Conservation (phyloP, 331 rosid genomes). For the Malus hybrid region DNA sequence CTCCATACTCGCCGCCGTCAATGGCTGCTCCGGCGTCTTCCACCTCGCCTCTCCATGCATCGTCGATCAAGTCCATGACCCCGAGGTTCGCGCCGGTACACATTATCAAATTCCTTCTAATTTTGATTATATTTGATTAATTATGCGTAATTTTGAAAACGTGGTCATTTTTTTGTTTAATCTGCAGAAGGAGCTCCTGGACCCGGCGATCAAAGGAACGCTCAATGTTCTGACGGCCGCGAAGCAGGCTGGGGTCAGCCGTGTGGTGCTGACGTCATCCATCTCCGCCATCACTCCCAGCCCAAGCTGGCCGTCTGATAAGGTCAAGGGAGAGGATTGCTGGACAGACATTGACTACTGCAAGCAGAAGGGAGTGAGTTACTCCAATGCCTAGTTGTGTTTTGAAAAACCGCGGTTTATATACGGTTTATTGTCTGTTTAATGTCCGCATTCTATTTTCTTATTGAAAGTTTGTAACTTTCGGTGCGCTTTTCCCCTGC, state of each 20-base stretch:
- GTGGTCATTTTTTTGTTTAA: background rate
- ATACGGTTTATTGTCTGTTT: no score
- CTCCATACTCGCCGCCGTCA: constrained; percentile 47
- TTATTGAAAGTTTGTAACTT: no score
- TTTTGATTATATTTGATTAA: background rate
- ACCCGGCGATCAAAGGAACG: constrained; percentile 89
- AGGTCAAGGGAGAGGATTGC: constrained; percentile 53
- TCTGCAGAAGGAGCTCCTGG: constrained; percentile 68
- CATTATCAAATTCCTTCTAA: background rate
- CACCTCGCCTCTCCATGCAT: constrained; percentile 86
- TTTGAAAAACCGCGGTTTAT: no score
- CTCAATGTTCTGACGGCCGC: constrained; percentile 68
- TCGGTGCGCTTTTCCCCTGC: no score
- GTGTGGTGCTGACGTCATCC: constrained; percentile 85
- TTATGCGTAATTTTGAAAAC: background rate
- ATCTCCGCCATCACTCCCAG: constrained; percentile 53
- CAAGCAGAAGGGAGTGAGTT: constrained; percentile 49
- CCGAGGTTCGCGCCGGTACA: constrained; percentile 38
- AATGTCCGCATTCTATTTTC: no score
- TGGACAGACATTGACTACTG: constrained; percentile 80
- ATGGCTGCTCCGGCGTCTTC: constrained; percentile 77
- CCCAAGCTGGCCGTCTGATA: constrained; percentile 60
- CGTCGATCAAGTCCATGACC: constrained; percentile 60
- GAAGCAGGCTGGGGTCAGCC: constrained; percentile 68
- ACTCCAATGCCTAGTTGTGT: no score